Conservation (phyloP, 805 yeast genomes). For the Ogataea zsoltii region DNA sequence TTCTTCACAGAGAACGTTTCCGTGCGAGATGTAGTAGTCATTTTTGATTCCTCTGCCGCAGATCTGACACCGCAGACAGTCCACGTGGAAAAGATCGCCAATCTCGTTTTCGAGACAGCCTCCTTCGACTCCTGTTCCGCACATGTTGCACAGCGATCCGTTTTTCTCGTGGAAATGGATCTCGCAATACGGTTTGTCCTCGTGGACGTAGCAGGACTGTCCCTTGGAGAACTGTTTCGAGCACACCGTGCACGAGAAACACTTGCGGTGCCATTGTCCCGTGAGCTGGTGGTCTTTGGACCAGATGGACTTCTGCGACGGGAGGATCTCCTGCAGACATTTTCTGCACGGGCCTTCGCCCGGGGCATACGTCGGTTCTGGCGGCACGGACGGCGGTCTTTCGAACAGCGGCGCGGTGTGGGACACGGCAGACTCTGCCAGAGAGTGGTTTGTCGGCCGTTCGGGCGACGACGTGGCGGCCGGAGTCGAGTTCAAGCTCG, state of each 20-base stretch:
- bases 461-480: conserved; percentile 1
- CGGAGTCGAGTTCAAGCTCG: not conserved
- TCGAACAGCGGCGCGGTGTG: conserved; percentile 1
- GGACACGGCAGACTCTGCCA: conserved; percentile 3
- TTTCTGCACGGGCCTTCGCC: conserved; percentile 83
- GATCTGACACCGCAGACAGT: conserved; percentile 67
- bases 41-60: conserved; percentile 53
- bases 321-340: conserved; percentile 56
- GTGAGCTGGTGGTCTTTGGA: conserved; percentile 82
- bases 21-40: conserved; percentile 58
- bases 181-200: conserved; percentile 82
- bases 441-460: not conserved
- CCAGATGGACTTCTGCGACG: conserved; percentile 62
- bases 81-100: conserved; percentile 69
- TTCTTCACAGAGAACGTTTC: conserved; percentile 51
- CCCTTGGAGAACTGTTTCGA: conserved; percentile 54
- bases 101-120: conserved; percentile 80
- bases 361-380: conserved; percentile 39
- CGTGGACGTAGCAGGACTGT: conserved; percentile 70
- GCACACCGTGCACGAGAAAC: conserved; percentile 79
- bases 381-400: not conserved
- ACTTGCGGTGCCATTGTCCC: conserved; percentile 92
- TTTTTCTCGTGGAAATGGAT: conserved; percentile 74
- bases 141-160: conserved; percentile 69
- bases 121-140: conserved; percentile 84